Conservation (phyloP, 2,329 filamentous ascomycete genomes). For the Rasamsonia emersonii region DNA sequence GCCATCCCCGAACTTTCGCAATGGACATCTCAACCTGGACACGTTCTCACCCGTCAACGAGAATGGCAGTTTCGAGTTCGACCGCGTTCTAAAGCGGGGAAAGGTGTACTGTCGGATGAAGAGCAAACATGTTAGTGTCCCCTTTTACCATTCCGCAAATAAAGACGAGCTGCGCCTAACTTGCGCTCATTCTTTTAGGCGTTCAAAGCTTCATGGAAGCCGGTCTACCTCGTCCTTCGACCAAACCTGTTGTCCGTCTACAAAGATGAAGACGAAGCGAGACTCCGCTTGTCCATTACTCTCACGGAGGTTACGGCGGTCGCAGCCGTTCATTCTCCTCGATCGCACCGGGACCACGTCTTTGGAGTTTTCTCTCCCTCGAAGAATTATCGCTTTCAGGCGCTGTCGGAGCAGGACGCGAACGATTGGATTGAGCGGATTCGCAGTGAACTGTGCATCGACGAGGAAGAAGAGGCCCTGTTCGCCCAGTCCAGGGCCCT, state of each 20-base stretch:
- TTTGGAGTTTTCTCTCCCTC: constrained; percentile 90
- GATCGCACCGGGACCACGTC: constrained; percentile 75
- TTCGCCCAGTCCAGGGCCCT: constrained; percentile 33
- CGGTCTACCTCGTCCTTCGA: constrained; percentile 78
- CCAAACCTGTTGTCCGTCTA: constrained; percentile 88
- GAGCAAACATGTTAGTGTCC: constrained; percentile 71
- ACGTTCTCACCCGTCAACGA: constrained; percentile 81
- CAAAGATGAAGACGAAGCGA: constrained; percentile 82
- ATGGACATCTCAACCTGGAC: constrained; percentile 48
- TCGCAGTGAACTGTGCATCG: constrained; percentile 68
- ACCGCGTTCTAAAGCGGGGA: constrained; percentile 84
- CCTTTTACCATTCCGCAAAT: too few relatives aligned
- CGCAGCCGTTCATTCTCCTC: constrained; percentile 78
- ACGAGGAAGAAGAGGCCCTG: constrained; percentile 82
- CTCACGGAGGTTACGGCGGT: constrained; percentile 87
- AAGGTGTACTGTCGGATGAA: constrained; percentile 80
- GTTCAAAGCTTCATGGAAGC: constrained; percentile 71
- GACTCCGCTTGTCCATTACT: constrained; percentile 78
- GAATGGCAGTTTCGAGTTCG: constrained; percentile 92
- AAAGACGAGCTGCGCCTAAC: too few relatives aligned
- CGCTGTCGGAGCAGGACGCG: constrained; percentile 62
- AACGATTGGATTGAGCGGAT: constrained; percentile 81
- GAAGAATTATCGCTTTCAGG: constrained; percentile 86
- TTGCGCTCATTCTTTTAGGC: constrained; percentile 20
- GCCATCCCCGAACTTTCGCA: constrained; percentile 19